Evolutionary conservation across 768 basidiomycete genomes (phyloP).

Genomic region (Boletus eberwhitei): DNA sequence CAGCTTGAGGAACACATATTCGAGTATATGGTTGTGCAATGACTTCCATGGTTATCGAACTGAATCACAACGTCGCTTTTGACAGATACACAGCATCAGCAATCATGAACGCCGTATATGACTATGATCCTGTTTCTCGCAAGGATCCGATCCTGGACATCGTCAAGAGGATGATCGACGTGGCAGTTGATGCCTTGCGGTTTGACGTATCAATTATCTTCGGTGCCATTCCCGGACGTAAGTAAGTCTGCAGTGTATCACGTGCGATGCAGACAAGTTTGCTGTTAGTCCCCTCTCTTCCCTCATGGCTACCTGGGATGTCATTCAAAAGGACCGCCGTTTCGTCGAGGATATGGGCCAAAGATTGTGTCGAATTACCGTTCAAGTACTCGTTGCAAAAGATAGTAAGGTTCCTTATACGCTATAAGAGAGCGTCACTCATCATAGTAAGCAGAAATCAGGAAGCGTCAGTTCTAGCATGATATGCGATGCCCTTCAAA

Average conservation of each 20-base stretch:
- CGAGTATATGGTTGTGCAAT: slow-evolving; percentile 15
- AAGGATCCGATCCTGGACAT: slow-evolving; percentile 8
- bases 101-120: slow-evolving; percentile 10
- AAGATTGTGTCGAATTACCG: slow-evolving; percentile 10
- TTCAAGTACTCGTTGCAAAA: slow-evolving; percentile 6
- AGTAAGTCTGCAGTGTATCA: not conserved
- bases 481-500: slow-evolving; percentile 3
- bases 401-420: not conserved
- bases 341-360: not conserved
- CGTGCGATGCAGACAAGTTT: not conserved
- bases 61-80: not conserved
- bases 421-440: not conserved
- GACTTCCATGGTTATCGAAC: not conserved
- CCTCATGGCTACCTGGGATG: slow-evolving; percentile 15
- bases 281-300: slow-evolving; percentile 1
- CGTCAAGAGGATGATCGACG: slow-evolving; percentile 2
- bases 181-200: slow-evolving; percentile 4
- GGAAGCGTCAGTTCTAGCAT: slow-evolving; percentile 2
- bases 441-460: not conserved
- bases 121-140: slow-evolving; percentile 14
- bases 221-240: slow-evolving; percentile 12
- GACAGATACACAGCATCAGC: slow-evolving; percentile 13
- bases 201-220: slow-evolving; percentile 8
- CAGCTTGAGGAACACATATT: slow-evolving; percentile 31
- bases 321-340: slow-evolving; percentile 2